Evolutionary conservation across 1,139 yeast genomes (phyloP), one percentile per base, ranked within the genome.

Genomic region (Groenewaldozyma auringiensis): DNA sequence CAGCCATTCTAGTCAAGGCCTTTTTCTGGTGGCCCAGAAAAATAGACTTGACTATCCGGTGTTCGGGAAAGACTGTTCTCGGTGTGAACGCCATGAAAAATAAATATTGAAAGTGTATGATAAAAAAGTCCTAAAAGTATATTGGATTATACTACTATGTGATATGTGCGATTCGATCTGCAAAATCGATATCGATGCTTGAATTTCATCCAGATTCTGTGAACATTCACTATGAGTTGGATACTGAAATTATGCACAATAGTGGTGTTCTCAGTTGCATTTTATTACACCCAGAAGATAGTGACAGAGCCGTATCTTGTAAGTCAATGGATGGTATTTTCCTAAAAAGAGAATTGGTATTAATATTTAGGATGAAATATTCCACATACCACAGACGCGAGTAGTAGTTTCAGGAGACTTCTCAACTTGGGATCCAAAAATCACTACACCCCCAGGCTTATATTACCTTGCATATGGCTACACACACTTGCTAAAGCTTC

Each of bases 381-480:
- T 92, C 64, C 98, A 92, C 59, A 70, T 85, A 31, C 78, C 81
- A 4, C 97, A 92, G 66, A 81, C 95, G 13, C 71, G 77, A 48
- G 70, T 69, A 33, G 89, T 84, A 60, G 76, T 87, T 50, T 56
- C 64, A 1, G 82, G 82, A 11, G 68, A 77, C 41, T 87, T 81
- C 66, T 50, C 53, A 13, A 58, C 68, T 1, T 92, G 97, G 96
- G 92, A 92, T 62, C 72, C 79, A 32, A 92, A 89, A 61, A 87
- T 94, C 61, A 92, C 98, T 2, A 92, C 98, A 0, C 98, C 98
- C 1, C 98, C 98, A 1, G 99, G 98, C 0, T 67, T 92, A 33
- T 92, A 92, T 59, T 52, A 74, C 8, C 57, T 88, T 9, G 94
- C 89, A 1, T 74, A 72, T 51, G 44, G 65, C 3, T 78, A 71